Conservation (phyloP, 352 stramenopile genomes). For the Globisporangium splendens region DNA sequence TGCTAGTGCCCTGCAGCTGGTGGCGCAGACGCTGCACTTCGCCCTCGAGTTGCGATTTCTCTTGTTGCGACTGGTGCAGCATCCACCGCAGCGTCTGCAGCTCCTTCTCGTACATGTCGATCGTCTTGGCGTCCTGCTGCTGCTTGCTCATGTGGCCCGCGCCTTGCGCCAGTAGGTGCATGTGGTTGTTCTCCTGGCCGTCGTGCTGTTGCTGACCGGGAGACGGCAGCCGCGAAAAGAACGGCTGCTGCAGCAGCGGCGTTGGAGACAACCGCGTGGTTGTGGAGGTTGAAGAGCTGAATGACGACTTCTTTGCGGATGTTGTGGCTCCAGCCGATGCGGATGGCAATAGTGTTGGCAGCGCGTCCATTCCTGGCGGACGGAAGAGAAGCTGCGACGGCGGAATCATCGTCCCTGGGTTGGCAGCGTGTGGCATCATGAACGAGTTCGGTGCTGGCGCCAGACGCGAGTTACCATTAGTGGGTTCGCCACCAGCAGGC, state of each 20-base stretch:
- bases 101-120: slow-evolving; percentile 67
- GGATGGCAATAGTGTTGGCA: slow-evolving; percentile 49
- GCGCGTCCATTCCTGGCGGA: slow-evolving; percentile 30
- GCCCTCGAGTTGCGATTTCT: slow-evolving; percentile 57
- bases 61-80: slow-evolving; percentile 68
- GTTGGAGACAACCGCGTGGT: slow-evolving; percentile 17
- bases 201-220: slow-evolving; percentile 12
- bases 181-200: slow-evolving; percentile 38
- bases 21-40: slow-evolving; percentile 68
- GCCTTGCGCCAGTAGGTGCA: slow-evolving; percentile 63
- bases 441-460: slow-evolving; percentile 17
- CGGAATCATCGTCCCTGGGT: slow-evolving; percentile 21
- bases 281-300: slow-evolving; percentile 11
- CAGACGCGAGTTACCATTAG: slow-evolving; percentile 12
- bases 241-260: slow-evolving; percentile 23
- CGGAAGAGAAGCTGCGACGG: slow-evolving; percentile 40
- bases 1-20: slow-evolving; percentile 35
- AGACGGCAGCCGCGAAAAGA: slow-evolving; percentile 40
- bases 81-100: slow-evolving; percentile 59
- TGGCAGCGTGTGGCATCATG: slow-evolving; percentile 8
- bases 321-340: slow-evolving; percentile 5
- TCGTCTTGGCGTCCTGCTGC: slow-evolving; percentile 33
- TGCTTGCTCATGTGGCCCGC: slow-evolving; percentile 64
- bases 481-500: neutral
- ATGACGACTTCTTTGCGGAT: slow-evolving; percentile 22